These are phyloP conservation scores for Helminthosporium solani DNA, from an alignment of 2,329 filamentous ascomycete genomes.

Conservation along the genomic window DNA sequence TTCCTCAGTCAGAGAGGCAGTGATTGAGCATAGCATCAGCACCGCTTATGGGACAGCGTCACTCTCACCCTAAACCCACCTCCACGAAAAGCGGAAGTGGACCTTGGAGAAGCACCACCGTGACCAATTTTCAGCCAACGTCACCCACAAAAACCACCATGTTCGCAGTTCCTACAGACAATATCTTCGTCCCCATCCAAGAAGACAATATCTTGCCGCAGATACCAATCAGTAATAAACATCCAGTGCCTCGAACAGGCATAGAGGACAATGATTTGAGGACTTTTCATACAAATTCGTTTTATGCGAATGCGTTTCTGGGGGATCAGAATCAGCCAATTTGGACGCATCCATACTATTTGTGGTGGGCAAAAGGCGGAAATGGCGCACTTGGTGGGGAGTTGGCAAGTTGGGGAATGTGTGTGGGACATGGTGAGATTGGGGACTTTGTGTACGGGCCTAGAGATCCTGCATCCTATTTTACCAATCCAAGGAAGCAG, in stretches of 20 bases:
- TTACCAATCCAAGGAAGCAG: slow-evolving; percentile 79
- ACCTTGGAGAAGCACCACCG: background rate
- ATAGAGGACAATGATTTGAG: slow-evolving; percentile 41
- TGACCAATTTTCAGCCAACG: background rate
- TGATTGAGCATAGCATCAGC: no score
- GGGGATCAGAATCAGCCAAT: slow-evolving; percentile 67
- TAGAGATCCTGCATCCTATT: slow-evolving; percentile 56
- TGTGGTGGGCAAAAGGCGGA: slow-evolving; percentile 47
- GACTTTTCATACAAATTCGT: slow-evolving; percentile 71
- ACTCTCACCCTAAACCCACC: background rate
- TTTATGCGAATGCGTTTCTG: slow-evolving; percentile 72
- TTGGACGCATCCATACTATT: slow-evolving; percentile 66
- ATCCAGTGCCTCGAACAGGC: slow-evolving; percentile 44
- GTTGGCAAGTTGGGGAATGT: slow-evolving; percentile 66
- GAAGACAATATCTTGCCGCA: slow-evolving; percentile 44
- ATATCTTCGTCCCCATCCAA: slow-evolving; percentile 47
- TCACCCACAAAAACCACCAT: background rate
- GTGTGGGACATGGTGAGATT: slow-evolving; percentile 71
- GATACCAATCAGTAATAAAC: slow-evolving; percentile 40
- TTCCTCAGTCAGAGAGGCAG: no score
- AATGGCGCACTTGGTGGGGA: slow-evolving; percentile 52
- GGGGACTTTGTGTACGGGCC: slow-evolving; percentile 66
- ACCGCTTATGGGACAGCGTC: background rate
- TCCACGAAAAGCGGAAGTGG: background rate
- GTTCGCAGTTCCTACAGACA: slow-evolving; percentile 13